Evolutionary conservation across 371 early-diverging fungal species (phyloP).

Genomic region (Circinella umbellata): DNA sequence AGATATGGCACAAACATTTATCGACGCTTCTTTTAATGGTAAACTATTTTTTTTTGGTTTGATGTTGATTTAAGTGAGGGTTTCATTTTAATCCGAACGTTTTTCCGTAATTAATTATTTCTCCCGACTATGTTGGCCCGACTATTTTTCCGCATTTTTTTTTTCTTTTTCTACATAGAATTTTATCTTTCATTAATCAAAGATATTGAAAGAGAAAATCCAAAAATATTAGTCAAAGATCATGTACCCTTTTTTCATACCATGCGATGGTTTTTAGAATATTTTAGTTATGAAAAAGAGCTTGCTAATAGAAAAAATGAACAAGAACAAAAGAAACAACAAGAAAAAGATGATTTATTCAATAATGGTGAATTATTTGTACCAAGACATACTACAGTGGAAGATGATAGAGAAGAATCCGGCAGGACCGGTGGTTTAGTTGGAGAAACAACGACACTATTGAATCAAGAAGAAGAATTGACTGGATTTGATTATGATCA

Average conservation of each 20-base stretch:
- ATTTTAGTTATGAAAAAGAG: slow-evolving; percentile 27
- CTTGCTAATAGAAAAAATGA: slow-evolving; percentile 18
- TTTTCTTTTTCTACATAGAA: slow-evolving; percentile 36
- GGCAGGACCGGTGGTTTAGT: not conserved
- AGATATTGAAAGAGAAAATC: slow-evolving; percentile 66
- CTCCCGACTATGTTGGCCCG: no score
- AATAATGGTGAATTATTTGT: not conserved
- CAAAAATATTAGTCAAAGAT: slow-evolving; percentile 59
- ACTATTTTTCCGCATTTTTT: not conserved
- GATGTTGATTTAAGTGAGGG: no score
- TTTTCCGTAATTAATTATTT: no score
- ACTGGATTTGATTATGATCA: slow-evolving; percentile 57
- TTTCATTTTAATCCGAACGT: no score
- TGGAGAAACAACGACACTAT: not conserved
- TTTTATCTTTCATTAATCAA: slow-evolving; percentile 59
- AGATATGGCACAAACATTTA: slow-evolving; percentile 44
- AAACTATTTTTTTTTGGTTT: slow-evolving; percentile 10
- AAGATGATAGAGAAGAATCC: not conserved
- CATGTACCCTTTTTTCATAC: slow-evolving; percentile 40
- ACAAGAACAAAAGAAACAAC: slow-evolving; percentile 8
- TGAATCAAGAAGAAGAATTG: slow-evolving; percentile 3
- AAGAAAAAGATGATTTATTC: not conserved
- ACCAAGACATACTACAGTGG: not conserved
- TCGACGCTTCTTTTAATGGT: slow-evolving; percentile 70
- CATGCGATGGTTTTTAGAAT: slow-evolving; percentile 47